Evolutionary conservation across 805 yeast species (phyloP), one percentile per base, ranked within the genome.

Genomic region (Saccharomycopsis sp.): DNA sequence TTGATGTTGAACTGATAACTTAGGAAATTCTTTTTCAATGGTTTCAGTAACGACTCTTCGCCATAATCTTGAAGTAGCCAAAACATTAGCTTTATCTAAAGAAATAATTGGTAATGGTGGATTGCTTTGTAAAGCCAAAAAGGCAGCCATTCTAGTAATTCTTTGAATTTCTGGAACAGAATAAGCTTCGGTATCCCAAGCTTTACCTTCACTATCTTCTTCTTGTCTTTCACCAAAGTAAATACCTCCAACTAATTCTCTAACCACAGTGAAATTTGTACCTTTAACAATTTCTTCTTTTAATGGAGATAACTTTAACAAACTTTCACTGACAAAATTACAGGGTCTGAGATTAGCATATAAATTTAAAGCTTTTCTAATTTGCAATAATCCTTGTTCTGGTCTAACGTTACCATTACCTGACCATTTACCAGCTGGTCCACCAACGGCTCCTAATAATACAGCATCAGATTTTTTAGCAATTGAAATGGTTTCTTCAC

Each of bases 341-440:
- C 97, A 89, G 36, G 98, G 98, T 62, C 98, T 81, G 62, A 92
- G 73, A 63, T 92, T 92, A 44, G 98, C 98, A 61, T 92, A 92
- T 51, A 92, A 69, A 60, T 81, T 83, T 58, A 92, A 74, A 61
- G 87, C 97, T 62, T 92, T 92, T 64, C 98, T 77, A 61, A 92
- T 89, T 66, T 88, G 74, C 50, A 92, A 72, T 51, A 92, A 72
- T 45, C 98, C 98, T 64, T 86, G 97, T 62, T 92, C 98, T 39
- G 98, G 98, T 66, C 98, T 79, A 35, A 89, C 97, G 21, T 15
- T 26, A 17, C 30, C 28, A 5, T 18, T 14, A 10, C 71, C 57
- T 21, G 96, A 84, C 98, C 98, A 92, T 65, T 92, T 92, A n/a
- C 49, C 49, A 33, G 47, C 41, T 47, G 98, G 98, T 26, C 98